Conservation (phyloP, 345 rosid species). For the Camelina neglecta region DNA sequence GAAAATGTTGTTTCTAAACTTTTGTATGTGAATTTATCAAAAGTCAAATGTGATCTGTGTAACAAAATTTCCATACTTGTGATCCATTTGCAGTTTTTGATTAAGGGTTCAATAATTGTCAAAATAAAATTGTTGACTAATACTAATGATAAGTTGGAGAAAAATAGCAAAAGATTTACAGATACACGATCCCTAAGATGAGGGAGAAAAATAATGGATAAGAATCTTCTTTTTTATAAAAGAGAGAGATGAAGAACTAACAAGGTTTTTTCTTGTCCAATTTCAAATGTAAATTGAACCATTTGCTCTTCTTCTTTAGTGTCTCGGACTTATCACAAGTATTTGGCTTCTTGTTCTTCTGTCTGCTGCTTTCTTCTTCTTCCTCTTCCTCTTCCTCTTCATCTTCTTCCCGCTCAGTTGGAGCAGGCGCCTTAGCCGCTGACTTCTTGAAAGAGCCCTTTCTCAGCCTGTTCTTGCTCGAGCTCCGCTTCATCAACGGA, state of each 20-base stretch:
- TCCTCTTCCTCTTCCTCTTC: slow-evolving; percentile 40
- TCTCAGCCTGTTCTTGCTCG: slow-evolving; percentile 65
- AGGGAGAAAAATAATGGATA: slow-evolving; percentile 36
- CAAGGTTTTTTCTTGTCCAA: slow-evolving; percentile 94
- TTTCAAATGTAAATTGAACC: slow-evolving; percentile 84
- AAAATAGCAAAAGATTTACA: slow-evolving; percentile 3
- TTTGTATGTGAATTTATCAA: background rate
- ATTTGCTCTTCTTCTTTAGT: slow-evolving; percentile 73
- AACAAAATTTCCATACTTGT: background rate
- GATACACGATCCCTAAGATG: slow-evolving; percentile 4
- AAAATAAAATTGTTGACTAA: slow-evolving; percentile 31
- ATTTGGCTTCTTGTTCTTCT: slow-evolving; percentile 63
- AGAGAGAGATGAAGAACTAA: slow-evolving; percentile 36
- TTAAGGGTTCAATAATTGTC: background rate
- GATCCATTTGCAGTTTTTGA: background rate
- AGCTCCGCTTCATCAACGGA: slow-evolving; percentile 68
- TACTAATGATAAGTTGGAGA: slow-evolving; percentile 36
- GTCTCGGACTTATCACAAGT: slow-evolving; percentile 51
- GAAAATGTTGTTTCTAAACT: background rate
- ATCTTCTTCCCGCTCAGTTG: slow-evolving; percentile 38
- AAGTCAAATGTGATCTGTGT: background rate
- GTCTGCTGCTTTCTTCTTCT: slow-evolving; percentile 70
- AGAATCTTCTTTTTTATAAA: background rate
- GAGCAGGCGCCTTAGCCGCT: slow-evolving; percentile 37
- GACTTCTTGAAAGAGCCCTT: slow-evolving; percentile 47